Percentiles rank a stretch among this genome's conserved stretches.
phyloP scores from a whole-genome alignment of 2,329 filamentous ascomycete species.

The Pestalotiopsis sp. region DNA sequence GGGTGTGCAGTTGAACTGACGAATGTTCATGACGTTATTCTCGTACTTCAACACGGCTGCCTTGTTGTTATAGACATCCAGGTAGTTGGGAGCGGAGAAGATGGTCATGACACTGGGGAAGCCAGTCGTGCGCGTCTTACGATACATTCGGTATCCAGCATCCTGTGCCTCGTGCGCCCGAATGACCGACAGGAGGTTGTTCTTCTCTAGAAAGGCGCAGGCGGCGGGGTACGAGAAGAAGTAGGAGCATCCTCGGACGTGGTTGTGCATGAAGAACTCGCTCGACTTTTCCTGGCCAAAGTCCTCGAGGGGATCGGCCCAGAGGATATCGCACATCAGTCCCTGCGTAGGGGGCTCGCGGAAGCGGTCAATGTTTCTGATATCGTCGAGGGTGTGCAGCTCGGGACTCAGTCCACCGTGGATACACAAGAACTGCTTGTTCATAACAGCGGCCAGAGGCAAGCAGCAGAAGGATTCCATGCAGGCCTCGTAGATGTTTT shows the following conservation, averaged over 20 bases:
- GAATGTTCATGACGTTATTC: constrained; percentile 99
- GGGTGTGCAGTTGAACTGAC: constrained; percentile 99
- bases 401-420: constrained; percentile 96
- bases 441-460: constrained; percentile 96
- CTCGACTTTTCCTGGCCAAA: constrained; percentile 99
- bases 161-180: constrained; percentile 98
- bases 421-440: constrained; percentile 99
- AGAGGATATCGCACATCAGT: constrained; percentile 98
- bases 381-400: constrained; percentile 90
- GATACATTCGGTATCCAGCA: constrained; percentile 98
- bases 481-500: constrained; percentile 93
- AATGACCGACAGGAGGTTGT: constrained; percentile 96
- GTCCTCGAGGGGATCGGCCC: constrained; percentile 97
- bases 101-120: constrained; percentile 99
- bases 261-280: constrained; percentile 97
- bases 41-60: constrained; percentile 98
- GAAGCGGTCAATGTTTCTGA: constrained; percentile 97
- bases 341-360: constrained; percentile 96
- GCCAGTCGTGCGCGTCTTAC: constrained; percentile 95
- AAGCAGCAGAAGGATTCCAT: constrained; percentile 97
- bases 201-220: constrained; percentile 97
- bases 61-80: constrained; percentile 99
- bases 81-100: constrained; percentile 97
- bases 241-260: constrained; percentile 97
- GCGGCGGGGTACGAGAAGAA: constrained; percentile 99